Percentiles rank a stretch among this genome's conserved stretches.
phyloP scores from a whole-genome alignment of 345 rosid species.

The Bretschneidera sinensis region DNA sequence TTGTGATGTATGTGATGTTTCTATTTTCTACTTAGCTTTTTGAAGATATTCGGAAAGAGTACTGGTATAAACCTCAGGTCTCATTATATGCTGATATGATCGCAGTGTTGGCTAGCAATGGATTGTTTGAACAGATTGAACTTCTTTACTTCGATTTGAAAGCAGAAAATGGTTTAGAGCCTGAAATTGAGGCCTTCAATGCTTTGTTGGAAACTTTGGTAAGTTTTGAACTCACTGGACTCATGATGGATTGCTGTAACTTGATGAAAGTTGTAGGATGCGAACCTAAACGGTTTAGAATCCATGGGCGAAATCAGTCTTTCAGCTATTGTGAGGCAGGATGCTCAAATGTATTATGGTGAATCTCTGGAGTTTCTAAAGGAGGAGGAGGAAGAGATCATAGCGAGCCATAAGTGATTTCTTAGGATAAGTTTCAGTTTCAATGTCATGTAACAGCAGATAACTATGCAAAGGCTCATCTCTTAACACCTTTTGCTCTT shows the following conservation, averaged over 20 bases:
- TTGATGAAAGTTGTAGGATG: constrained; percentile 57
- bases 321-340: constrained; percentile 45
- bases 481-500: too few relatives aligned
- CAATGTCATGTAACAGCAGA: background rate
- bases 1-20: too few relatives aligned
- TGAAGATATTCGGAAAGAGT: constrained; percentile 61
- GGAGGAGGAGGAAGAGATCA: constrained; percentile 33
- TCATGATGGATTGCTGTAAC: constrained; percentile 53
- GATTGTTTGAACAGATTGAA: constrained; percentile 39
- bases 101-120: constrained; percentile 43
- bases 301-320: constrained; percentile 35
- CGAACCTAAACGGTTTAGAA: constrained; percentile 73
- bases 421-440: background rate
- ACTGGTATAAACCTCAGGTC: constrained; percentile 71
- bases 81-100: constrained; percentile 53
- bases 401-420: background rate
- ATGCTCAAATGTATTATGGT: constrained; percentile 56
- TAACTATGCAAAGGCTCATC: too few relatives aligned
- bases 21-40: constrained; percentile 41
- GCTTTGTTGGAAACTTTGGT: constrained; percentile 44
- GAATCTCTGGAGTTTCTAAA: constrained; percentile 46
- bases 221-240: constrained; percentile 32
- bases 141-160: constrained; percentile 38
- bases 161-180: constrained; percentile 40
- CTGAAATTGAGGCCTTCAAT: constrained; percentile 50